Evolutionary conservation across 352 stramenopile species (phyloP), one percentile per base, ranked within the genome.

Genomic region (Globisporangium solare): DNA sequence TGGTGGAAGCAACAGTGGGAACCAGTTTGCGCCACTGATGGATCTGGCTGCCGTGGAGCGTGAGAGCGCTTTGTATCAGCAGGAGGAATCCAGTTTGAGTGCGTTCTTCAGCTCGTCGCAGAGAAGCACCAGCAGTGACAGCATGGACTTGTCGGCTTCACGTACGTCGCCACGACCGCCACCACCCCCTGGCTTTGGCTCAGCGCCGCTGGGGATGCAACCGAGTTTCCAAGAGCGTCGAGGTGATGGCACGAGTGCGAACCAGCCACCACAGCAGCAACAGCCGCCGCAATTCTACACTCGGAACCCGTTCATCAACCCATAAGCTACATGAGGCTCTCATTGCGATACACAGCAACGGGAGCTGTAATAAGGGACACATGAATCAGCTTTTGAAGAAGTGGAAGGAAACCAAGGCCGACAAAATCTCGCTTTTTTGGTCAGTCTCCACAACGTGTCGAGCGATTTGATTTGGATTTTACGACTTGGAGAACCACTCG

Each of bases 1-100:
- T 20, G 47, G 45, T 45, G 10, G 31, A 37, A 40, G 10, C 52
- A 22, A 54, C 51, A 20, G 27, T 47, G 39, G 45, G 24, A 21
- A 8, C 6, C 42, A 58, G 7, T 88, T 85, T 61, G 67, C 66
- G 10, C 64, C 73, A 13, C 85, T 92, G 78, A 61, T 70, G 31
- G 79, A 91, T 49, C 68, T 93, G 70, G 79, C 69, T 6, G 83
- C 81, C 18, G 68, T 93, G 12, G 83, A 93, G 57, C 76, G 70
- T 8, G 79, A 87, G 42, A 86, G 68, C 22, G 63, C 76, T 32
- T 64, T 74, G 52, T 93, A 92, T 60, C 79, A 88, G 57, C 79
- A 87, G 31, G 69, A 78, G 22, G 69, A 72, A 35, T 93, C 83
- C 51, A 93, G 80, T 63, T 67, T 93, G 57, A 93, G 79, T 35